Conservation (phyloP, 1,284 basidiomycete genomes). For the Cutaneotrichosporon sp. region DNA sequence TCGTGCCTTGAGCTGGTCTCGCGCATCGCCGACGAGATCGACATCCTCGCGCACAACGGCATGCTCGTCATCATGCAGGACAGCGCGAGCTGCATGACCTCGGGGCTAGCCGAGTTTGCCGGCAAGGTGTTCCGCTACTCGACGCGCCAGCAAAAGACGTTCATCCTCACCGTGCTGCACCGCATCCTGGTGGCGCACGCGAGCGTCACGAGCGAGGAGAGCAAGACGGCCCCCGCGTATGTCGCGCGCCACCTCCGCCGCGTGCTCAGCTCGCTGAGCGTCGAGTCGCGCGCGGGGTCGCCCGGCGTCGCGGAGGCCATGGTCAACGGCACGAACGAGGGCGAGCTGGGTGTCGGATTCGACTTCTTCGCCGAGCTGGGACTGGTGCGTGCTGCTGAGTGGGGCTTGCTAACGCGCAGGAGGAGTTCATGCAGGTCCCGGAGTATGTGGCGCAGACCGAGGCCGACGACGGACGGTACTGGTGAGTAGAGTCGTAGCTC, state of each 20-base stretch:
- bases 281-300: conserved; percentile 11
- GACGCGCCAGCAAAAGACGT: conserved; percentile 21
- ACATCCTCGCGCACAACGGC: conserved; percentile 33
- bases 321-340: background rate
- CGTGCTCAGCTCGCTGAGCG: conserved; percentile 20
- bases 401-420: conserved; percentile 21
- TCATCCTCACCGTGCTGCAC: conserved; percentile 24
- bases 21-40: conserved; percentile 37
- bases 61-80: conserved; percentile 43
- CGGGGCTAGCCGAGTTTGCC: conserved; percentile 32
- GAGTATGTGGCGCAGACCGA: conserved; percentile 30
- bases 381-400: conserved; percentile 10
- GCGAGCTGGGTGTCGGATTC: conserved; percentile 1
- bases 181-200: conserved; percentile 25
- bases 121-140: conserved; percentile 36
- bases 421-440: conserved; percentile 35
- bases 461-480: conserved; percentile 34
- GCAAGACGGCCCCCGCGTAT: conserved; percentile 25
- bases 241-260: conserved; percentile 27
- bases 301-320: conserved; percentile 1
- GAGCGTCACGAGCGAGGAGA: conserved; percentile 22
- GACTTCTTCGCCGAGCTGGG: conserved; percentile 26
- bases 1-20: conserved; percentile 30
- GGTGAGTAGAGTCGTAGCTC: no score
- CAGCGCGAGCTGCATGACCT: conserved; percentile 40